Conservation (phyloP, 495 filamentous ascomycete genomes). For the Hypomontagnella monticulosa region DNA sequence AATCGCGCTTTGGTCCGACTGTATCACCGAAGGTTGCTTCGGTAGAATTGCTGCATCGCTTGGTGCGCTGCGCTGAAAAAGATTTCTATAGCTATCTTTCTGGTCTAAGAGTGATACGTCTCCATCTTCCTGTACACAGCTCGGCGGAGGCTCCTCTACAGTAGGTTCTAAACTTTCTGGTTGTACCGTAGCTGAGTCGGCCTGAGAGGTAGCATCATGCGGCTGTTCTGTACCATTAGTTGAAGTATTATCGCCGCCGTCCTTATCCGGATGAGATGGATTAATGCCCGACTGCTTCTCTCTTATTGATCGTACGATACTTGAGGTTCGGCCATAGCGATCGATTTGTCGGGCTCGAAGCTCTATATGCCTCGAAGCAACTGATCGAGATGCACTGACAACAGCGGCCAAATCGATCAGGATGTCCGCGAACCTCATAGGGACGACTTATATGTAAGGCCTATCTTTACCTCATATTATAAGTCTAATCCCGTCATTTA, state of each 20-base stretch:
- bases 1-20: slow-evolving; percentile 53
- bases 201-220: slow-evolving; percentile 6
- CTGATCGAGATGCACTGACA: slow-evolving; percentile 76
- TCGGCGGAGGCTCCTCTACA: not conserved
- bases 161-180: slow-evolving; percentile 4
- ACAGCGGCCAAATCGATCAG: slow-evolving; percentile 83
- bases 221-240: slow-evolving; percentile 6
- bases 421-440: slow-evolving; percentile 60
- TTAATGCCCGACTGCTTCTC: slow-evolving; percentile 56
- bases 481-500: slow-evolving; percentile 19
- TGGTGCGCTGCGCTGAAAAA: slow-evolving; percentile 11
- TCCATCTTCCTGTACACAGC: slow-evolving; percentile 3
- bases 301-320: slow-evolving; percentile 73
- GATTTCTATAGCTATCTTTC: slow-evolving; percentile 8
- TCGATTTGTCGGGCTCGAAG: slow-evolving; percentile 82
- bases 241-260: not conserved
- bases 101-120: not conserved
- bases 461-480: slow-evolving; percentile 29
- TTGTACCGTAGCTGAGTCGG: slow-evolving; percentile 1
- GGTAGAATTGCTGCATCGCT: slow-evolving; percentile 12
- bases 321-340: slow-evolving; percentile 79
- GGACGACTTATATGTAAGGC: slow-evolving; percentile 21
- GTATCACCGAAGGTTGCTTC: slow-evolving; percentile 9
- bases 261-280: slow-evolving; percentile 3
- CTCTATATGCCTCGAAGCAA: slow-evolving; percentile 82